Evolutionary conservation across 768 basidiomycete genomes (phyloP).

Genomic region (Tylopilus subfusipes): DNA sequence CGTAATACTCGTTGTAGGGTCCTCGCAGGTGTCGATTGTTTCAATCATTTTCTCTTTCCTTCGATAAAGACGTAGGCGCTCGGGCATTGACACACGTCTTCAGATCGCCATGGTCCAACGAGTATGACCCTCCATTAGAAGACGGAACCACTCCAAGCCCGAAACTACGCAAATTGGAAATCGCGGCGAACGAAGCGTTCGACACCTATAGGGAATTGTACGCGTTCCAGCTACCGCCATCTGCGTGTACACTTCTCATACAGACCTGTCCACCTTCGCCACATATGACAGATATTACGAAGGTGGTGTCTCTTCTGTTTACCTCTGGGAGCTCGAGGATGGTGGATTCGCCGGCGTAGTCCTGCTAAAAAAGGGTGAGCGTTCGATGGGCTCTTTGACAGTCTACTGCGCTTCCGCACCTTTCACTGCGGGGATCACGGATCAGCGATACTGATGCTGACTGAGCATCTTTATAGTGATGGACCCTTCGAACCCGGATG

Average conservation of each 20-base stretch:
- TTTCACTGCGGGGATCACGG: constrained; percentile 1
- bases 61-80: not conserved
- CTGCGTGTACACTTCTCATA: not conserved
- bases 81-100: constrained; percentile 12
- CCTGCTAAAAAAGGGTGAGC: constrained; percentile 86
- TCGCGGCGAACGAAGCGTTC: constrained; percentile 92
- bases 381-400: not conserved
- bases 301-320: constrained; percentile 96
- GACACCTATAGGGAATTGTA: constrained; percentile 96
- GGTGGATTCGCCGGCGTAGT: constrained; percentile 97
- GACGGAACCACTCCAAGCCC: constrained; percentile 85
- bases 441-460: not conserved
- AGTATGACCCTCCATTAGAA: constrained; percentile 86
- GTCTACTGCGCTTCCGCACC: not conserved
- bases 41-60: not conserved
- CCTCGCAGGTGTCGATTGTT: not conserved
- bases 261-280: not conserved
- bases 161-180: constrained; percentile 86
- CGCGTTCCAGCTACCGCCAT: constrained; percentile 19
- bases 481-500: constrained; percentile 49
- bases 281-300: constrained; percentile 76
- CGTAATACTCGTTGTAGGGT: not conserved
- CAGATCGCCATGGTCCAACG: constrained; percentile 98
- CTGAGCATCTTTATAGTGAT: constrained; percentile 45
- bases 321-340: constrained; percentile 97